These are phyloP conservation scores for Stemphylium beticola DNA, from an alignment of 2,329 filamentous ascomycete genomes.

Conservation along the genomic window DNA sequence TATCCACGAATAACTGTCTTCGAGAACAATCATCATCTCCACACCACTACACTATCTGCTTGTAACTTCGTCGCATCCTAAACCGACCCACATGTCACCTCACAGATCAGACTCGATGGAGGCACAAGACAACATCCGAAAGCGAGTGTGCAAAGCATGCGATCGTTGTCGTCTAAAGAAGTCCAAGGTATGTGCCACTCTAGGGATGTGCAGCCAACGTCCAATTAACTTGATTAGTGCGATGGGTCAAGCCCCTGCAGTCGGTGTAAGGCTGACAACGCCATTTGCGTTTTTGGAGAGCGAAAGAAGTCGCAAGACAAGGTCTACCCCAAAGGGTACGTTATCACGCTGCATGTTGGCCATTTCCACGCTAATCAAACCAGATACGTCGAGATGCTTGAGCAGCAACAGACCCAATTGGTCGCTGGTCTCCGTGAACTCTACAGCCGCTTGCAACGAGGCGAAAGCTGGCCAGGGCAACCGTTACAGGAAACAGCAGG, in stretches of 20 bases:
- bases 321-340: conserved; percentile 70
- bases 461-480: conserved; percentile 63
- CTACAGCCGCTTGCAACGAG: conserved; percentile 60
- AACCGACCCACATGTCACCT: conserved; percentile 36
- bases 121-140: conserved; percentile 58
- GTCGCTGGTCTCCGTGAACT: conserved; percentile 67
- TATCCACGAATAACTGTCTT: conserved; percentile 12
- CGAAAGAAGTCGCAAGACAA: conserved; percentile 71
- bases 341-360: background rate
- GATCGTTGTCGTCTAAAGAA: conserved; percentile 71
- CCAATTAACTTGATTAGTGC: conserved; percentile 52
- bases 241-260: conserved; percentile 67
- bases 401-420: conserved; percentile 68
- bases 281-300: conserved; percentile 69
- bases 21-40: background rate
- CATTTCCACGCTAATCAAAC: conserved; percentile 12
- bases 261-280: conserved; percentile 68
- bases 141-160: conserved; percentile 71
- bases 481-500: conserved; percentile 60
- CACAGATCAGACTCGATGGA: conserved; percentile 49
- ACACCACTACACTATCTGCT: background rate
- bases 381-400: conserved; percentile 71
- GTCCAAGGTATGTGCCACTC: conserved; percentile 60
- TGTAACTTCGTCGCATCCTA: conserved; percentile 1
- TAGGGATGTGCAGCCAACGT: background rate